Evolutionary conservation across 495 filamentous ascomycete genomes (phyloP), one percentile per base, ranked within the genome.

Genomic region (Hapsidospora chrysogenum): DNA sequence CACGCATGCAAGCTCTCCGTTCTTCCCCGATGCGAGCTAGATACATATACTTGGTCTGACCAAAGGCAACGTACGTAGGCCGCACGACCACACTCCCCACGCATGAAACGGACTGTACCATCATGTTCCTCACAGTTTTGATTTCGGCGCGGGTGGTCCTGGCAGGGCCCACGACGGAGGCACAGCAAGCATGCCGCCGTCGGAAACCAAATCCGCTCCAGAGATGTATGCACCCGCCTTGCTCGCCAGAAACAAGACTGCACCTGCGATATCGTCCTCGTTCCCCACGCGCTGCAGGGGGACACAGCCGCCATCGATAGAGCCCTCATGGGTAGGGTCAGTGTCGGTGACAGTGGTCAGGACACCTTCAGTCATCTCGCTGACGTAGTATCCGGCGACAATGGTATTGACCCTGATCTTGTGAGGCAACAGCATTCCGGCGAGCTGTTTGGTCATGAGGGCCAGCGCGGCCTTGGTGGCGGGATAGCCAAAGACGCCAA

Each of bases 361-460:
- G n/a, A 46, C 46, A 9, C 40, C 38, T 11, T 33, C 40, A 0
- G 47, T 47, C 41, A 50, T 69, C 53, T 77, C 72, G 21, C 52
- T 60, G 6, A 70, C 70, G 39, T 76, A 77, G 41, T 76, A 52
- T 4, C 77, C 78, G 16, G 77, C 75, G 11, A 74, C 68, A 30
- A 81, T 57, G 0, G 70, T 69, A 56, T 80, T 81, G 27, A 63
- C 60, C 14, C 61, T 56, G 21, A 83, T 77, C 19, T 60, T 51
- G 33, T 69, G 72, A 26, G 58, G 53, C 9, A 57, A 60, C 28
- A 78, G 53, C 17, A 40, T 48, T 0, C 63, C 70, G 10, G 67
- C 57, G 30, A 77, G 52, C 41, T 67, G 56, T 61, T 79, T 81
- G 21, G 73, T 68, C 41, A 81, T 36, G 29, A 78, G 74, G 13